These are phyloP conservation scores for Pyronema domesticum DNA, from an alignment of 495 filamentous ascomycete genomes.

Conservation along the genomic window DNA sequence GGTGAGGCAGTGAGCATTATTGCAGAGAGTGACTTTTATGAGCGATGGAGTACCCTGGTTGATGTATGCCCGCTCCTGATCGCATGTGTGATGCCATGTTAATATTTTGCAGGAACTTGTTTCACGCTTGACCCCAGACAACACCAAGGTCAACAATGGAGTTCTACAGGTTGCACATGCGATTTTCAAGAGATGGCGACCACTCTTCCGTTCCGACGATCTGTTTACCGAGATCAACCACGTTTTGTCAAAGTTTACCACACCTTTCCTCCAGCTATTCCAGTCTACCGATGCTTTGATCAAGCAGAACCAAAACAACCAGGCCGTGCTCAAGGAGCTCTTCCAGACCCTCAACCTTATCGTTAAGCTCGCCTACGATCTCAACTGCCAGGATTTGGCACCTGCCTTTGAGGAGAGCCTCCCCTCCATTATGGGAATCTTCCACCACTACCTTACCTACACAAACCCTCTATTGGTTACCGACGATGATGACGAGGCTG, in stretches of 20 bases:
- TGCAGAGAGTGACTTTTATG: slow-evolving; percentile 94
- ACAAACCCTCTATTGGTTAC: slow-evolving; percentile 64
- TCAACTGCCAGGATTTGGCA: slow-evolving; percentile 89
- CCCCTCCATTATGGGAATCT: slow-evolving; percentile 47
- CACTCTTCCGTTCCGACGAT: slow-evolving; percentile 74
- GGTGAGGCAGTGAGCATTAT: slow-evolving; percentile 94
- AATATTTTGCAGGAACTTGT: slow-evolving; percentile 52
- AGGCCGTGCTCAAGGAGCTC: slow-evolving; percentile 48
- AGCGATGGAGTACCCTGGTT: slow-evolving; percentile 82
- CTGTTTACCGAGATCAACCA: slow-evolving; percentile 90
- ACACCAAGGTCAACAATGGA: slow-evolving; percentile 70
- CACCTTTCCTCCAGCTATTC: slow-evolving; percentile 62
- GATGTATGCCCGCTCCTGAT: slow-evolving; percentile 34
- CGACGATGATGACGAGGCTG: slow-evolving; percentile 72
- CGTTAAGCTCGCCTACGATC: slow-evolving; percentile 81
- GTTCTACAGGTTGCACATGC: slow-evolving; percentile 94
- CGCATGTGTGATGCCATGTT: neutral
- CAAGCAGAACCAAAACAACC: slow-evolving; percentile 54
- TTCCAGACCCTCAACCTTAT: slow-evolving; percentile 72
- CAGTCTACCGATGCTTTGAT: slow-evolving; percentile 53
- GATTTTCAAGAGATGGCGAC: slow-evolving; percentile 92
- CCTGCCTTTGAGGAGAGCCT: slow-evolving; percentile 72
- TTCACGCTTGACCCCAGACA: slow-evolving; percentile 57
- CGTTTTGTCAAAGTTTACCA: slow-evolving; percentile 65
- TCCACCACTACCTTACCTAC: slow-evolving; percentile 88